These are phyloP conservation scores for Metschnikowia bowlesiae DNA, from an alignment of 805 yeast species.

Conservation along the genomic window DNA sequence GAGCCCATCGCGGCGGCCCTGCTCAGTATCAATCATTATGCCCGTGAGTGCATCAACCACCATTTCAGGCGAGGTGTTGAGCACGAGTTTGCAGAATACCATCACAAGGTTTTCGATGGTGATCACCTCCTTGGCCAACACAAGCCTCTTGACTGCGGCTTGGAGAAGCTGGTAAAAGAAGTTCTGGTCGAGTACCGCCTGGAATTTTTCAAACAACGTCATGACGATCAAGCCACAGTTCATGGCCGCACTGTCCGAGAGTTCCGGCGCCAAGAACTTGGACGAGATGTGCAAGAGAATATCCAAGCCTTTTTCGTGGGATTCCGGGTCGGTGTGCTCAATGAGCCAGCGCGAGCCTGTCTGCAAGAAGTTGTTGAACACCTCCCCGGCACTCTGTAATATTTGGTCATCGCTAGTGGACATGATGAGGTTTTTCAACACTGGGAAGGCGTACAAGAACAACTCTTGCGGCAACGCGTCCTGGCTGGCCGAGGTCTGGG, in stretches of 20 bases:
- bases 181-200: conserved; percentile 31
- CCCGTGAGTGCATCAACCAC: conserved; percentile 56
- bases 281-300: conserved; percentile 61
- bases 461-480: conserved; percentile 33
- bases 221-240: conserved; percentile 67
- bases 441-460: conserved; percentile 42
- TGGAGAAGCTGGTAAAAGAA: conserved; percentile 57
- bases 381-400: conserved; percentile 72
- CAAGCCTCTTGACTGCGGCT: conserved; percentile 67
- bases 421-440: conserved; percentile 36
- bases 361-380: conserved; percentile 56
- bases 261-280: conserved; percentile 62
- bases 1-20: conserved; percentile 39
- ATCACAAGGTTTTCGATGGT: conserved; percentile 73
- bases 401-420: conserved; percentile 68
- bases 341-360: conserved; percentile 33
- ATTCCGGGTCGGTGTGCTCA: conserved; percentile 27
- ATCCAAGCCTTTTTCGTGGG: conserved; percentile 45
- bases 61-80: conserved; percentile 51
- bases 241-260: conserved; percentile 78
- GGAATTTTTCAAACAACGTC: conserved; percentile 52
- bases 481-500: conserved; percentile 18
- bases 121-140: conserved; percentile 61
- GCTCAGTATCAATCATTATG: conserved; percentile 26
- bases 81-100: conserved; percentile 70